Percentiles rank a stretch among this genome's conserved stretches.
Conservation (phyloP, 108 stramenopile species). For the Chaetoceros tenuissimus region DNA sequence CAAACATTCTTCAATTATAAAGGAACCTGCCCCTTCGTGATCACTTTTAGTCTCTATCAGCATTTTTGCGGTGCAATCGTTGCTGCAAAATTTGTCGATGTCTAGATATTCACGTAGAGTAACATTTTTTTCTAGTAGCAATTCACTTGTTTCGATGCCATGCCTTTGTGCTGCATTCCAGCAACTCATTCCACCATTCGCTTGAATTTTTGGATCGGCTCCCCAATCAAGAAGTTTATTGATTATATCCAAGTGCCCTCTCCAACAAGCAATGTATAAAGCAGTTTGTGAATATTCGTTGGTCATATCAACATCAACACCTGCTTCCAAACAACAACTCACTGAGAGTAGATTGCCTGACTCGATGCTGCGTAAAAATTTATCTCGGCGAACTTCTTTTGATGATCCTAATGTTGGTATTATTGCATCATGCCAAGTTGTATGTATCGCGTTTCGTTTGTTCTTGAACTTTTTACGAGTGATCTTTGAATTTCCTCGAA, state of each 20-base stretch:
- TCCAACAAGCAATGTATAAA: constrained; percentile 66
- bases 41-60: constrained; percentile 7
- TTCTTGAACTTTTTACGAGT: constrained; percentile 30
- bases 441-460: constrained; percentile 26
- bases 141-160: too few species aligned
- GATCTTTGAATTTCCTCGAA: not conserved
- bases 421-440: constrained; percentile 50
- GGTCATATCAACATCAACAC: constrained; percentile 49
- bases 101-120: constrained; percentile 18
- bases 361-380: constrained; percentile 52
- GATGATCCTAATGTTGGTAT: constrained; percentile 36
- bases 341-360: constrained; percentile 38
- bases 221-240: constrained; percentile 44
- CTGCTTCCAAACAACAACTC: constrained; percentile 43
- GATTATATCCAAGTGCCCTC: constrained; percentile 31
- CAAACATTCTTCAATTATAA: constrained; percentile 45
- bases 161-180: constrained; percentile 16
- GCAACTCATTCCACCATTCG: constrained; percentile 53
- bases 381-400: constrained; percentile 61
- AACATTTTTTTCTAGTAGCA: too few species aligned
- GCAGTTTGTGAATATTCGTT: constrained; percentile 76
- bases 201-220: constrained; percentile 30
- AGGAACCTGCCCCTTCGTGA: constrained; percentile 78
- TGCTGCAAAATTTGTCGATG: constrained; percentile 7
- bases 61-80: not conserved